phyloP scores from a whole-genome alignment of 306 rosid genomes.

The Urtica urens region DNA sequence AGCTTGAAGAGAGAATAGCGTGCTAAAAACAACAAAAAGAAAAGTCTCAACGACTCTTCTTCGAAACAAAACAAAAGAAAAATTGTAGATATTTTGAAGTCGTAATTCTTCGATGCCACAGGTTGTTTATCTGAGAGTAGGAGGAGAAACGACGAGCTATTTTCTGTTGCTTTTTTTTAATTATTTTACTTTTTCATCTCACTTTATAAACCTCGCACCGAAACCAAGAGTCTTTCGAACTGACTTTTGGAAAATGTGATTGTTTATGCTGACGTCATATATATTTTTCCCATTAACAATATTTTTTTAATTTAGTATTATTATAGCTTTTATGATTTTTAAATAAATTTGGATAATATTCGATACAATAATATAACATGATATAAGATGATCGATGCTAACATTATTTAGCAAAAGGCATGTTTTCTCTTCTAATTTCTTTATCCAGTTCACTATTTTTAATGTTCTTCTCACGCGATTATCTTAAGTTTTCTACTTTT shows the following conservation, averaged over 20 bases:
- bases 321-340: background rate
- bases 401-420: too few relatives aligned
- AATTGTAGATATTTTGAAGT: slow-evolving; percentile 17
- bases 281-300: background rate
- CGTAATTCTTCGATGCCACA: slow-evolving; percentile 33
- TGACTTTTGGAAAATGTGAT: background rate
- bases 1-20: slow-evolving; percentile 9
- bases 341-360: background rate
- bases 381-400: too few relatives aligned
- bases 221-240: slow-evolving; percentile 9
- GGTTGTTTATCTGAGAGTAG: slow-evolving; percentile 20
- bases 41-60: background rate
- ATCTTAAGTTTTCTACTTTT: too few relatives aligned
- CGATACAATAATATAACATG: too few relatives aligned
- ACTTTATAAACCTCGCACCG: background rate
- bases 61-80: slow-evolving; percentile 17
- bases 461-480: too few relatives aligned
- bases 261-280: background rate
- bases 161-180: background rate
- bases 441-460: too few relatives aligned
- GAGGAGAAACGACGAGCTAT: background rate
- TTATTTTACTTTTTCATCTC: background rate
- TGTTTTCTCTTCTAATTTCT: too few relatives aligned
- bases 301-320: background rate
- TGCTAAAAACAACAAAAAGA: slow-evolving; percentile 7